phyloP scores from a whole-genome alignment of 1,284 basidiomycete genomes.

The Ceratobasidium sp. region DNA sequence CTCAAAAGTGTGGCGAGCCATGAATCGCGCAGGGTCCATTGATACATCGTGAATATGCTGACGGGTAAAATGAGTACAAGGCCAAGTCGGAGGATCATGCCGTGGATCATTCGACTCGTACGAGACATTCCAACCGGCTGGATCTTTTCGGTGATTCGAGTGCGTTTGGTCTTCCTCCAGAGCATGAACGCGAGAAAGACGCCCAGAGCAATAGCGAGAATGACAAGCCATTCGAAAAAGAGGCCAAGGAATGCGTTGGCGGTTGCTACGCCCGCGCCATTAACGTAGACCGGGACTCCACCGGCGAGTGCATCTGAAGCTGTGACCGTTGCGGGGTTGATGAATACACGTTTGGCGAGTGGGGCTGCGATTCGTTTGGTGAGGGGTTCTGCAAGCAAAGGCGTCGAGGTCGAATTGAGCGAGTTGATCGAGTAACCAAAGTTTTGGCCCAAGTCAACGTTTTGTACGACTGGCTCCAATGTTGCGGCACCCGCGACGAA shows the following conservation, averaged over 20 bases:
- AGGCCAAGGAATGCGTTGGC: slow-evolving; percentile 86
- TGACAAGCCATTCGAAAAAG: slow-evolving; percentile 73
- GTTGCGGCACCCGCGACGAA: slow-evolving; percentile 11
- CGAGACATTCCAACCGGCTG: background rate
- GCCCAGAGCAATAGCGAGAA: slow-evolving; percentile 64
- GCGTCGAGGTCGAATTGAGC: slow-evolving; percentile 27
- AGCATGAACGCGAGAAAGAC: slow-evolving; percentile 44
- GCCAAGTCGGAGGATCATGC: slow-evolving; percentile 53
- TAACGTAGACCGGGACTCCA: slow-evolving; percentile 82
- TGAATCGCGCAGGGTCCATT: slow-evolving; percentile 87
- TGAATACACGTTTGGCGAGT: slow-evolving; percentile 35
- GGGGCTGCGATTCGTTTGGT: no score
- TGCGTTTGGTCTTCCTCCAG: background rate
- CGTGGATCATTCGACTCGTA: background rate
- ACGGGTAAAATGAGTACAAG: slow-evolving; percentile 72
- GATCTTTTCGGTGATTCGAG: background rate
- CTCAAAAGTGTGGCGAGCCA: slow-evolving; percentile 75
- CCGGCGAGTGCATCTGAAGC: slow-evolving; percentile 70
- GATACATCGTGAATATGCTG: slow-evolving; percentile 79
- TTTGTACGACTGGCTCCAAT: background rate
- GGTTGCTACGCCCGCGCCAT: slow-evolving; percentile 72
- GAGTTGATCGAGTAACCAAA: slow-evolving; percentile 6
- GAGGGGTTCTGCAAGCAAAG: slow-evolving; percentile 35
- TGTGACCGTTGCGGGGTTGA: slow-evolving; percentile 62
- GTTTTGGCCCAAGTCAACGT: background rate